phyloP scores from a whole-genome alignment of 352 stramenopile genomes.

The Pythium oligandrum region DNA sequence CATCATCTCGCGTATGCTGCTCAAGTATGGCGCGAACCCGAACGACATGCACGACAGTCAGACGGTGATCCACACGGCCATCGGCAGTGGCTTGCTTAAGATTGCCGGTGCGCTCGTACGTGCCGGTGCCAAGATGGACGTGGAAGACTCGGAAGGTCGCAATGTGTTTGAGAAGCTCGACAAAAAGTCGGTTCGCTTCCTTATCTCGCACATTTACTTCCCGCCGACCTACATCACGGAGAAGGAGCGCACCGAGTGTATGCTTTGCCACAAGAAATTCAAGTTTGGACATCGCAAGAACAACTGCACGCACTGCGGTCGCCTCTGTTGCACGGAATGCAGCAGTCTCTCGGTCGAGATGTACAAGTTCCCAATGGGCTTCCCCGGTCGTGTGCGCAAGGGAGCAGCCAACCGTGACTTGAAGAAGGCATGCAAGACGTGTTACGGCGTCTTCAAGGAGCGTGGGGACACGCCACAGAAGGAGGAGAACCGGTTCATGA shows the following conservation, averaged over 20 bases:
- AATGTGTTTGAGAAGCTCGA: conserved; percentile 84
- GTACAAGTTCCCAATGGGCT: conserved; percentile 81
- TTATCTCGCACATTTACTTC: conserved; percentile 85
- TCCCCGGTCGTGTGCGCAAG: conserved; percentile 66
- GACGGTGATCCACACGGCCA: conserved; percentile 84
- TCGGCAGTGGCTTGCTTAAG: conserved; percentile 53
- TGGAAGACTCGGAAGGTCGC: conserved; percentile 78
- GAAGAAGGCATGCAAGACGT: conserved; percentile 85
- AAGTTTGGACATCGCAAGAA: conserved; percentile 82
- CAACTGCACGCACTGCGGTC: conserved; percentile 84
- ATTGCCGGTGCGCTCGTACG: conserved; percentile 76
- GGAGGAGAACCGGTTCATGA: conserved; percentile 64
- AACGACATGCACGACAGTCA: conserved; percentile 88
- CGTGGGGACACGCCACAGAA: conserved; percentile 63
- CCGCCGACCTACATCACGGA: conserved; percentile 83
- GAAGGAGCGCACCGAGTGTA: conserved; percentile 79
- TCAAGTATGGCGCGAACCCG: conserved; percentile 84
- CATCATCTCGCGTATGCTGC: conserved; percentile 83
- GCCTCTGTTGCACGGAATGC: conserved; percentile 72
- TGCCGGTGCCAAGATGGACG: conserved; percentile 84
- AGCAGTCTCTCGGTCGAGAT: conserved; percentile 62
- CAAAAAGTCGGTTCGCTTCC: conserved; percentile 59
- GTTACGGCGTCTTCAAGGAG: conserved; percentile 82
- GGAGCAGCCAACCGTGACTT: conserved; percentile 56
- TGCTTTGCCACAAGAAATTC: conserved; percentile 85